A percentile compares a stretch with the other conserved stretches of the same genome.
These are phyloP conservation scores for Corymbia calophylla DNA, from an alignment of 441 rosid genomes.

Conservation along the genomic window DNA sequence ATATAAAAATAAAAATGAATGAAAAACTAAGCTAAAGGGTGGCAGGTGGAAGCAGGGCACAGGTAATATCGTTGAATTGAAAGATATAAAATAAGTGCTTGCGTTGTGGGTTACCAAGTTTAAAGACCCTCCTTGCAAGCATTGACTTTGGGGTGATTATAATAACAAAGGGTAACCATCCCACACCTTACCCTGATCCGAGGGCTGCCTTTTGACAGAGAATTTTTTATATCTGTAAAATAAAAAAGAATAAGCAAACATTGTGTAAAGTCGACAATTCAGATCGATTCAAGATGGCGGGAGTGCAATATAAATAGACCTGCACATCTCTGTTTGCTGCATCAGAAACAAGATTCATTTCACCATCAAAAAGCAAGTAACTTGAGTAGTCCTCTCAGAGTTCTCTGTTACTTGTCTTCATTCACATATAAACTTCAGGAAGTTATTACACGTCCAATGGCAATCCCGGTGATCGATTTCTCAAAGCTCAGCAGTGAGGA, in stretches of 20 bases:
- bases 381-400: neutral
- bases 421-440: neutral
- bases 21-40: neutral
- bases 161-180: constrained; percentile 19
- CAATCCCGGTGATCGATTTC: constrained; percentile 85
- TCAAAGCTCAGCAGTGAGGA: constrained; percentile 64
- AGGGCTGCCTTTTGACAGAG: constrained; percentile 6
- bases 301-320: constrained; percentile 34
- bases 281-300: constrained; percentile 21
- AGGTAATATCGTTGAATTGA: neutral
- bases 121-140: neutral
- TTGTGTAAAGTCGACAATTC: constrained; percentile 14
- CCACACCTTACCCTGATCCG: constrained; percentile 6
- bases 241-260: neutral
- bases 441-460: constrained; percentile 28
- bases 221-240: neutral
- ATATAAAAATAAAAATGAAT: neutral
- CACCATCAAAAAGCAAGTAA: neutral
- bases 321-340: constrained; percentile 1
- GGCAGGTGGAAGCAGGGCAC: neutral
- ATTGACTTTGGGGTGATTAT: constrained; percentile 13
- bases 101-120: neutral
- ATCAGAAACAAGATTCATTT: neutral
- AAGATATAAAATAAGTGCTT: neutral
- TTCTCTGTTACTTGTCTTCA: neutral